These are phyloP conservation scores for Globisporangium cederbergense DNA, from an alignment of 352 stramenopile genomes.

Conservation along the genomic window DNA sequence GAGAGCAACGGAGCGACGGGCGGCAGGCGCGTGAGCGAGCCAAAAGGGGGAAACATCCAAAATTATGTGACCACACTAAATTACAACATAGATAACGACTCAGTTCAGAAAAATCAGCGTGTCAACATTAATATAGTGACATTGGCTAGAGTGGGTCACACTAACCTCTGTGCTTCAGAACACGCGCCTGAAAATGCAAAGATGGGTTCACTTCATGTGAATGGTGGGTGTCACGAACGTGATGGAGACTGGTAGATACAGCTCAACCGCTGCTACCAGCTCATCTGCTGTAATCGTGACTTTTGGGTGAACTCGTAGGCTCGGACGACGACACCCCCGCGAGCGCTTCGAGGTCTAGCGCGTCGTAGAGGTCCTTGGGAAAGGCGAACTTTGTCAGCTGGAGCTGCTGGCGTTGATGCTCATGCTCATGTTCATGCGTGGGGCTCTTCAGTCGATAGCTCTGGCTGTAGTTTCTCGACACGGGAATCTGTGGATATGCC, in stretches of 20 bases:
- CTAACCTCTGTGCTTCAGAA: no score
- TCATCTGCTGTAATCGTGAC: neutral
- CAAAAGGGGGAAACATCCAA: conserved; percentile 14
- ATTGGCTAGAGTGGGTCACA: no score
- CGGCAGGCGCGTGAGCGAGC: conserved; percentile 10
- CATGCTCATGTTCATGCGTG: no score
- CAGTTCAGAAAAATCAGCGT: no score
- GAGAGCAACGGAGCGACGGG: conserved; percentile 15
- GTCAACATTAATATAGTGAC: no score
- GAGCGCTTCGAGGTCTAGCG: conserved; percentile 31
- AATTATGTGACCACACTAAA: no score
- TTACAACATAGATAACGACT: no score
- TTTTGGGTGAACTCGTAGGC: conserved; percentile 22
- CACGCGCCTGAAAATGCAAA: neutral
- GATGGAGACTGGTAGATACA: neutral
- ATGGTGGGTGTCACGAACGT: neutral
- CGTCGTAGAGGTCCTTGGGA: conserved; percentile 16
- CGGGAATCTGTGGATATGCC: neutral
- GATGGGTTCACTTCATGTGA: neutral
- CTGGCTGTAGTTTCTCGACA: neutral
- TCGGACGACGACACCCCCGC: conserved; percentile 17
- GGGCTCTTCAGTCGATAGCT: neutral
- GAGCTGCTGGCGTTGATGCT: neutral
- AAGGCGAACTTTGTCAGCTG: conserved; percentile 4
- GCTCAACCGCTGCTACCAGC: neutral